phyloP scores from a whole-genome alignment of 768 basidiomycete species.

The Lactarius hengduanensis region DNA sequence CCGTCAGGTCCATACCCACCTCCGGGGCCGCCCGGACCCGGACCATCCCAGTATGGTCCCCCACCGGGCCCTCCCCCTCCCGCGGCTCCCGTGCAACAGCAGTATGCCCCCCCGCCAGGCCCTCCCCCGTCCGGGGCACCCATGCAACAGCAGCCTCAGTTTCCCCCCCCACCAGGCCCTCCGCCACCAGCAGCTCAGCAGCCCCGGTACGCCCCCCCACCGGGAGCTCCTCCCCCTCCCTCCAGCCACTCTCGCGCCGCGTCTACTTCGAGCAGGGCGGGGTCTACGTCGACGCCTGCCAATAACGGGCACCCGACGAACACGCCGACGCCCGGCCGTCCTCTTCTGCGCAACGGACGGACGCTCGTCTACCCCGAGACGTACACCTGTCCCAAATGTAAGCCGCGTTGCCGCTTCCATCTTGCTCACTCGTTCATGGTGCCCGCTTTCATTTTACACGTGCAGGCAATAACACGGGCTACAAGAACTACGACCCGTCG shows the following conservation, averaged over 20 bases:
- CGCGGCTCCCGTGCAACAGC: neutral
- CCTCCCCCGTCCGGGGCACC: slow-evolving; percentile 7
- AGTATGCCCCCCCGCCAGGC: slow-evolving; percentile 37
- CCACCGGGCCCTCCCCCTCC: slow-evolving; percentile 35
- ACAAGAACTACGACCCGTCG: slow-evolving; percentile 63
- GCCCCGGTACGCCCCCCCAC: slow-evolving; percentile 38
- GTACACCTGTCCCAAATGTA: slow-evolving; percentile 67
- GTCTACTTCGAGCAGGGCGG: slow-evolving; percentile 15
- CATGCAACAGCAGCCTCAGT: slow-evolving; percentile 26
- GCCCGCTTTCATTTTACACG: neutral
- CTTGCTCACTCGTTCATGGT: neutral
- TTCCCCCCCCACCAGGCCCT: slow-evolving; percentile 37
- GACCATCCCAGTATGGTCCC: slow-evolving; percentile 32
- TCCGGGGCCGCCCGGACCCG: slow-evolving; percentile 15
- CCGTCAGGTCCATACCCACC: slow-evolving; percentile 22
- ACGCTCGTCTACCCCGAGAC: slow-evolving; percentile 70
- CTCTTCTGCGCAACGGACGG: slow-evolving; percentile 58
- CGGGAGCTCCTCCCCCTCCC: slow-evolving; percentile 33
- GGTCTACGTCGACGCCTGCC: slow-evolving; percentile 25
- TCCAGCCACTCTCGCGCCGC: slow-evolving; percentile 26
- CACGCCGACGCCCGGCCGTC: slow-evolving; percentile 62
- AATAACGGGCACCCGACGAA: slow-evolving; percentile 65
- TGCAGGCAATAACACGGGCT: slow-evolving; percentile 71
- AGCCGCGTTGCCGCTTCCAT: slow-evolving; percentile 20
- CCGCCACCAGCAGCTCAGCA: slow-evolving; percentile 27